Evolutionary conservation across 257 asterid genomes (phyloP).

Genomic region (Penstemon barbatus): DNA sequence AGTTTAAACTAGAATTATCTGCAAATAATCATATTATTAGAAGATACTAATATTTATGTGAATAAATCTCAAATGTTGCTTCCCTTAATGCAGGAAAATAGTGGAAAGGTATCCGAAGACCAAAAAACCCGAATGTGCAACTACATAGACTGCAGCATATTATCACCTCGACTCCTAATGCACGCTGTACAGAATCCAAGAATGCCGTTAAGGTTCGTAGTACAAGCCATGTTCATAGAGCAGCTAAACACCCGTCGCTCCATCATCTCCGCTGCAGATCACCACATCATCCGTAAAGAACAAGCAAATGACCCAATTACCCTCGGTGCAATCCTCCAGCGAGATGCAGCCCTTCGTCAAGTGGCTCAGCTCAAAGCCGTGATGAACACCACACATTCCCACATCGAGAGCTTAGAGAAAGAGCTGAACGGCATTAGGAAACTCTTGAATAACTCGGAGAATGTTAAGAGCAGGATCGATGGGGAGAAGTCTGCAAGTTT

Average conservation of each 20-base stretch:
- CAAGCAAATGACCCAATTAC: conserved; percentile 39
- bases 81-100: conserved; percentile 45
- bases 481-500: conserved; percentile 60
- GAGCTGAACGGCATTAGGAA: conserved; percentile 62
- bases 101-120: conserved; percentile 48
- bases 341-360: conserved; percentile 70
- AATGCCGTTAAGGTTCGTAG: conserved; percentile 81
- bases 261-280: conserved; percentile 51
- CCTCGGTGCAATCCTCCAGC: conserved; percentile 66
- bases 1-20: too few relatives aligned
- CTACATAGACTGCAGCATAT: conserved; percentile 66
- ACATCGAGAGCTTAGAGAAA: conserved; percentile 60
- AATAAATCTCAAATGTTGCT: not conserved
- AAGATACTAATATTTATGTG: not conserved
- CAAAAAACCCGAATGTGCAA: conserved; percentile 67
- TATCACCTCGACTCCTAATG: conserved; percentile 66
- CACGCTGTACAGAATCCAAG: conserved; percentile 84
- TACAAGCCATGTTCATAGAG: conserved; percentile 96
- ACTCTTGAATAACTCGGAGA: conserved; percentile 44
- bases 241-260: conserved; percentile 83
- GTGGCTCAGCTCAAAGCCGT: conserved; percentile 62
- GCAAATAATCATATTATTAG: too few relatives aligned
- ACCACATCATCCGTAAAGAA: conserved; percentile 2
- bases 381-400: conserved; percentile 62
- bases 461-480: conserved; percentile 12